These are phyloP conservation scores for Saccharum hybrid DNA, from an alignment of 202 grass and related monocot genomes.

Conservation along the genomic window DNA sequence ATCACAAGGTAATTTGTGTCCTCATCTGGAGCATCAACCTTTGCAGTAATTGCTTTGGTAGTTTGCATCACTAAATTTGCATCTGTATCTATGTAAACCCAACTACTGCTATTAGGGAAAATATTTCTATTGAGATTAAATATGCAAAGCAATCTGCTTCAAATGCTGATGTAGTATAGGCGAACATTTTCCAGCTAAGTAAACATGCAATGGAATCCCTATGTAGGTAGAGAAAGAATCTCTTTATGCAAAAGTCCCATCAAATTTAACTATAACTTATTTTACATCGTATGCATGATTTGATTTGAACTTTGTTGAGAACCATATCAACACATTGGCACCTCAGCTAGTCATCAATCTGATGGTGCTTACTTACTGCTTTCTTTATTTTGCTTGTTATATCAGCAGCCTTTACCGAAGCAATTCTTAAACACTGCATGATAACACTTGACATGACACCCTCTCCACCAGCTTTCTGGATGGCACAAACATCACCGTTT, in stretches of 20 bases:
- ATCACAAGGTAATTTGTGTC: background rate
- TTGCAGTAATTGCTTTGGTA: background rate
- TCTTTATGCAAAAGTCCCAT: background rate
- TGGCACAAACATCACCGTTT: slow-evolving; percentile 86
- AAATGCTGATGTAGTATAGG: background rate
- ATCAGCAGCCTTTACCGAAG: slow-evolving; percentile 81
- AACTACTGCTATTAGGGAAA: background rate
- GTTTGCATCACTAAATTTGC: background rate
- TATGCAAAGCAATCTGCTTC: background rate
- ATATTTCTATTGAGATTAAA: background rate
- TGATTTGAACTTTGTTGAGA: background rate
- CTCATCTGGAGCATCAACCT: background rate
- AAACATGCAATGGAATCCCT: background rate
- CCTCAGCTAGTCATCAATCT: slow-evolving; percentile 1
- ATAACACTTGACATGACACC: slow-evolving; percentile 82
- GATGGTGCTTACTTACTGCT: slow-evolving; percentile 55
- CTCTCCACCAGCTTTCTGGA: slow-evolving; percentile 94
- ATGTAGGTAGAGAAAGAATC: background rate
- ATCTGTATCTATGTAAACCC: background rate
- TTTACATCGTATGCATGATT: background rate
- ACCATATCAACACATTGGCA: background rate
- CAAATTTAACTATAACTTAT: background rate
- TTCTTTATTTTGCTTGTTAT: slow-evolving; percentile 92
- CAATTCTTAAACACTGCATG: slow-evolving; percentile 91
- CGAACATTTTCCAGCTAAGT: background rate